phyloP scores from a whole-genome alignment of 768 basidiomycete genomes.

The Amanita molliuscula region DNA sequence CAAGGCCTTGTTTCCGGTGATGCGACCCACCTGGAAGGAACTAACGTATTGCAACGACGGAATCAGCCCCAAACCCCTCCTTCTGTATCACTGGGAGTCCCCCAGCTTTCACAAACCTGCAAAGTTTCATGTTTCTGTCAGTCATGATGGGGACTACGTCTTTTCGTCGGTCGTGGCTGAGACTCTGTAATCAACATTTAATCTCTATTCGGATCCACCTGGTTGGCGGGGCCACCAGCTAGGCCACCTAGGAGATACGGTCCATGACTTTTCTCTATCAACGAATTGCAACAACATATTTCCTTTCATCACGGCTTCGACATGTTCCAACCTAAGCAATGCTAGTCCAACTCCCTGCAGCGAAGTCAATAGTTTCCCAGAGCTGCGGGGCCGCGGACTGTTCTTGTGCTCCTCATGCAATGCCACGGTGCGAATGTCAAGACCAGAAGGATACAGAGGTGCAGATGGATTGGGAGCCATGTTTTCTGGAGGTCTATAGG shows the following conservation, averaged over 20 bases:
- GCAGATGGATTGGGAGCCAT: slow-evolving; percentile 17
- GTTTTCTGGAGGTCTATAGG: slow-evolving; percentile 2
- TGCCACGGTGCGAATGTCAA: slow-evolving; percentile 27
- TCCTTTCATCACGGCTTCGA: slow-evolving; percentile 42
- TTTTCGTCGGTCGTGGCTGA: slow-evolving; percentile 61
- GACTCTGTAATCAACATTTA: slow-evolving; percentile 9
- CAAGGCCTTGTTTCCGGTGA: slow-evolving; percentile 65
- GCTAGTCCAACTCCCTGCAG: slow-evolving; percentile 60
- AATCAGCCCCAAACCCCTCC: slow-evolving; percentile 23
- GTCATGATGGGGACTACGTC: slow-evolving; percentile 77
- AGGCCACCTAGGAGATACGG: slow-evolving; percentile 61
- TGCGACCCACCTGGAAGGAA: slow-evolving; percentile 66
- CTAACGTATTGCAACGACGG: slow-evolving; percentile 36
- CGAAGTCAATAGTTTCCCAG: slow-evolving; percentile 65
- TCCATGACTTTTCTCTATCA: slow-evolving; percentile 23
- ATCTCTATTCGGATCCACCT: slow-evolving; percentile 1
- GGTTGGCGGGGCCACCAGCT: slow-evolving; percentile 44
- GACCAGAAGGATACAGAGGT: slow-evolving; percentile 1
- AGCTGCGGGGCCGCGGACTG: slow-evolving; percentile 52
- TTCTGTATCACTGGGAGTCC: slow-evolving; percentile 40
- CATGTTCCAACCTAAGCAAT: slow-evolving; percentile 71
- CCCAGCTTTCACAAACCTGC: slow-evolving; percentile 18
- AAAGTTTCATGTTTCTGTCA: slow-evolving; percentile 57
- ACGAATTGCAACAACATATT: slow-evolving; percentile 31
- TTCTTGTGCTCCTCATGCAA: slow-evolving; percentile 16